A percentile compares a stretch with the other conserved stretches of the same genome.
Conservation (phyloP, 2,329 filamentous ascomycete genomes). For the Phialophora tarda region DNA sequence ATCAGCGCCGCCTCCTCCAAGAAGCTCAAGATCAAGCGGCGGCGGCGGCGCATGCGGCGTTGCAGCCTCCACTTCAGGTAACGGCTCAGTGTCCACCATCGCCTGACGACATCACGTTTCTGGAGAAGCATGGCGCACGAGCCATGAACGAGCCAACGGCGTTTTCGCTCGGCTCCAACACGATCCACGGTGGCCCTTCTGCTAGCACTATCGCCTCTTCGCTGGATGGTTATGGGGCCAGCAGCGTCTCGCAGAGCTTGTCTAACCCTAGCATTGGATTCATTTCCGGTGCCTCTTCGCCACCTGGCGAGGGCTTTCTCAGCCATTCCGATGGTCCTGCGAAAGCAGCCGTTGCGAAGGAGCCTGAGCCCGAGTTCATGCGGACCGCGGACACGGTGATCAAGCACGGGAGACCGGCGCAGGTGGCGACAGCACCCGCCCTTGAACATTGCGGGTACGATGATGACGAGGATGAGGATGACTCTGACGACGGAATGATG, state of each 20-base stretch:
- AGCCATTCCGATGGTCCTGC: slow-evolving; percentile 22
- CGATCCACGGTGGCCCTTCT: slow-evolving; percentile 43
- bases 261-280: slow-evolving; percentile 56
- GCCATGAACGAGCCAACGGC: slow-evolving; percentile 18
- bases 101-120: slow-evolving; percentile 40
- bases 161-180: slow-evolving; percentile 24
- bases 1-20: slow-evolving; percentile 39
- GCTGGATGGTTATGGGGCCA: slow-evolving; percentile 52
- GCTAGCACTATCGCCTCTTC: slow-evolving; percentile 55
- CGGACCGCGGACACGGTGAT: slow-evolving; percentile 39
- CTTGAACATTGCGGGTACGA: slow-evolving; percentile 32
- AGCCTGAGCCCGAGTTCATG: slow-evolving; percentile 38
- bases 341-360: slow-evolving; percentile 21
- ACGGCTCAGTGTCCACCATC: slow-evolving; percentile 41
- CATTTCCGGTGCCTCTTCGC: slow-evolving; percentile 54
- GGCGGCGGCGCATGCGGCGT: slow-evolving; percentile 21
- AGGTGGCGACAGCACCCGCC: slow-evolving; percentile 26
- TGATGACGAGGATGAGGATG: slow-evolving; percentile 32
- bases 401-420: slow-evolving; percentile 29
- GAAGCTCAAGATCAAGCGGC: slow-evolving; percentile 36
- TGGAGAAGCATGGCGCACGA: slow-evolving; percentile 26
- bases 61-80: slow-evolving; percentile 19
- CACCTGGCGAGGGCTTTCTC: slow-evolving; percentile 53
- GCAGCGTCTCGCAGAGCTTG: slow-evolving; percentile 55
- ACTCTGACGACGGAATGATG: slow-evolving; percentile 38